Base-by-base conservation (phyloP, 164 flowering plant species). In the Dillenia suffruticosa region DNA sequence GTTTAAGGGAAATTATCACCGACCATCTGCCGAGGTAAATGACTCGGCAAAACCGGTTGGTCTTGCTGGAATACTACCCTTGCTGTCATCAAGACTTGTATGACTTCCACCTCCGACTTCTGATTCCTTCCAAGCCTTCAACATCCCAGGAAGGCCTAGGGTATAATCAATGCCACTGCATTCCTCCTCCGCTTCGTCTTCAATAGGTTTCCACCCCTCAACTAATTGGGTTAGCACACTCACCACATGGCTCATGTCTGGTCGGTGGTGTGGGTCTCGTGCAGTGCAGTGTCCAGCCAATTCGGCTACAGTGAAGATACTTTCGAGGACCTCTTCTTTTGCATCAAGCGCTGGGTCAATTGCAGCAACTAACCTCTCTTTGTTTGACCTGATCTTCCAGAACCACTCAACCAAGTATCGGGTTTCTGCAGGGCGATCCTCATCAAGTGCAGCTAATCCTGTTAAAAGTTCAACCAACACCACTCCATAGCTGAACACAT, bases 201-300 rank as follows among this genome's bases (percentile, higher is more conserved):
- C 67, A 10, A 66, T 58, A 12, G 93, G 94, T 59, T 79, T 83
- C 96, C 96, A 90, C 70, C 79, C 76, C 74, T 84, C 94, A 10
- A 90, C 83, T 17, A 87, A 75, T 47, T 76, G 76, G 44, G 74
- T 56, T 47, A 89, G 72, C 12, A 87, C 86, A 57, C 74, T 88
- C 51, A 90, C 96, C 0, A 77, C 92, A 71, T 90, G 90, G 12
- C 96, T 80, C 90, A 90, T 87, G 46, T 89, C 90, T 2, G 96
- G 96, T 15, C 96, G 76, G 46, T 87, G 93, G 58, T 64, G 56
- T 10, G 95, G 89, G 58, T 90, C 97, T 53, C 97, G 72, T 51
- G 89, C 84, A 14, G 97, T 84, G 79, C 95, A 88, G 60, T 87
- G 97, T 6, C 94, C 89, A 26, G 95, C 95, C n/a, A 90, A 72